Conservation (phyloP, 306 rosid genomes). For the Sicyos baderoa region DNA sequence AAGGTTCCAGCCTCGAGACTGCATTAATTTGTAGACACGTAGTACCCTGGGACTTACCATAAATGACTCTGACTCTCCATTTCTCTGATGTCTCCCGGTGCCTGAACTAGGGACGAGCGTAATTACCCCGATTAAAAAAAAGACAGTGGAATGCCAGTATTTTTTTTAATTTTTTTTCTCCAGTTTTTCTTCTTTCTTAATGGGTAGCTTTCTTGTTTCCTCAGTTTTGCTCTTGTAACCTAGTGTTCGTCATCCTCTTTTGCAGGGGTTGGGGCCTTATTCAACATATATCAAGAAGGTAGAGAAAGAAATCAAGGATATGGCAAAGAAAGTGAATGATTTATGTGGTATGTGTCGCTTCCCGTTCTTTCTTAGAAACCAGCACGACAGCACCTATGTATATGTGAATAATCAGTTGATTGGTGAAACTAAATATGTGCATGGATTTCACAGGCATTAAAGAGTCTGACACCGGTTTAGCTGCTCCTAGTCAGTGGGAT, state of each 20-base stretch:
- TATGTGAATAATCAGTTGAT: not conserved
- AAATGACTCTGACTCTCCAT: too few species aligned
- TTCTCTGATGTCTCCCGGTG: too few species aligned
- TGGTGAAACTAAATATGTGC: slow-evolving; percentile 13
- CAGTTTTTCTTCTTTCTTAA: not conserved
- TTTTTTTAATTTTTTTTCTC: too few species aligned
- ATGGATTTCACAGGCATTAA: slow-evolving; percentile 56
- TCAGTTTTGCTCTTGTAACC: not conserved
- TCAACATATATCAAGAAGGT: slow-evolving; percentile 67
- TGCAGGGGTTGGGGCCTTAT: slow-evolving; percentile 95
- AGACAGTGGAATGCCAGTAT: too few species aligned
- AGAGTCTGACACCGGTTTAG: slow-evolving; percentile 98
- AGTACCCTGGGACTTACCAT: too few species aligned
- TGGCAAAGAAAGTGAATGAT: slow-evolving; percentile 96
- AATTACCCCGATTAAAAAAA: too few species aligned
- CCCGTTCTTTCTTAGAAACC: not conserved
- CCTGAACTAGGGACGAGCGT: too few species aligned
- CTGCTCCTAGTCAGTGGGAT: slow-evolving; percentile 99
- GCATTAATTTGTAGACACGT: too few species aligned
- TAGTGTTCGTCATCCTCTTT: not conserved
- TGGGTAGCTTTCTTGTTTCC: not conserved
- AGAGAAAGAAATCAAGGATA: slow-evolving; percentile 89
- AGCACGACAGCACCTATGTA: not conserved
- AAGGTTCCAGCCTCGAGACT: too few species aligned
- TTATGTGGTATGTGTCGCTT: slow-evolving; percentile 50